Evolutionary conservation across 2,329 filamentous ascomycete species (phyloP), one percentile per base, ranked within the genome.

Genomic region (Ceratocystis alfenasii): DNA sequence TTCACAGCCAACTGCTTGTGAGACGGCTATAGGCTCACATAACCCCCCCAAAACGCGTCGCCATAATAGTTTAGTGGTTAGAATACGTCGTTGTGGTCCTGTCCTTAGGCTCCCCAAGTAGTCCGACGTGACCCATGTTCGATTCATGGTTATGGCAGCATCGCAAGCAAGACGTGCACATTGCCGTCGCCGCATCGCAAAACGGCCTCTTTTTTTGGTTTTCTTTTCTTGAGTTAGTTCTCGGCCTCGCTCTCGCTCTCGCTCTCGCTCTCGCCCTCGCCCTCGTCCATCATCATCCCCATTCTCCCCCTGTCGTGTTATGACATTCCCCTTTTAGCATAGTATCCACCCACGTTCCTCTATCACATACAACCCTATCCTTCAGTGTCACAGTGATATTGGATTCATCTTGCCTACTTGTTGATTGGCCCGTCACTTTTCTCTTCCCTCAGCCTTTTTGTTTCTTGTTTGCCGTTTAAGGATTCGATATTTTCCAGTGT

Each of bases 401-500:
- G 8, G 8, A 36, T 36, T 12, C 33, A 36, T 36, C 33, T 36
- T 36, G 33, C 33, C 33, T 36, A 3, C 1, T 36, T 10, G 33
- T 12, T 50, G n/a, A 22, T 50, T 20, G n/a, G 46, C 15, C 46
- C 15, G 8, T 10, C 17, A 8, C 6, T 22, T 50, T 50, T 50
- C 46, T 36, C 33, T 36, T 36, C 46, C n/a, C 46, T 8, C 46
- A 36, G 33, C 59, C 22, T 20, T 62, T 61, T 62, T 62, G 33
- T 44, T 44, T 59, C 44, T 62, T 63, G 25, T 44, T 50, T 30
- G 36, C 44, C 45, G 15, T 63, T 63, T 46, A 22, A 25, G 20
- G 41, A 45, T 70, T 73, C 72, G 71, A 69, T 72, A 72, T 71
- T 69, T 69, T 68, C 72, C 72, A 70, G n/a, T 48, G 17, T 17